phyloP scores from a whole-genome alignment of 2,329 filamentous ascomycete species.

The Phyllosticta citribraziliensis region DNA sequence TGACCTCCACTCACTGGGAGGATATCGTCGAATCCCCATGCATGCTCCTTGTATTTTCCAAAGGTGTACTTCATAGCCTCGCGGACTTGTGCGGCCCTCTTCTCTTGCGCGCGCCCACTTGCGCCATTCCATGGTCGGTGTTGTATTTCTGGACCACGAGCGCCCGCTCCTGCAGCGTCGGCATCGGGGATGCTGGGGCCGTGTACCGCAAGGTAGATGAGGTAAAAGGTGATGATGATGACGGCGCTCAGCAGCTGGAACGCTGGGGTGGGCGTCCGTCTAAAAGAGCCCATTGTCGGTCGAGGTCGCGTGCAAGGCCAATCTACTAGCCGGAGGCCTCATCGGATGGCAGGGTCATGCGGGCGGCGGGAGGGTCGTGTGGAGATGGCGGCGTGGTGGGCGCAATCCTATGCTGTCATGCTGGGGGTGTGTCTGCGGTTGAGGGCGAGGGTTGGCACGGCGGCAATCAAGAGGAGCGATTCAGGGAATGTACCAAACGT shows the following conservation, averaged over 20 bases:
- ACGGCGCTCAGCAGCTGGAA: constrained; percentile 32
- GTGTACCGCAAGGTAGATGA: constrained; percentile 29
- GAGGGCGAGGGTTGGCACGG: neutral
- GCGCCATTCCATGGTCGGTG: constrained; percentile 24
- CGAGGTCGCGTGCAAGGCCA: neutral
- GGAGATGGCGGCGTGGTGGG: neutral
- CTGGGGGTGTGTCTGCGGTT: neutral
- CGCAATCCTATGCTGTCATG: constrained; percentile 5
- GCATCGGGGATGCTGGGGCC: constrained; percentile 13
- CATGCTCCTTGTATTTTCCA: constrained; percentile 28
- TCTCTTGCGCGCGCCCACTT: constrained; percentile 24
- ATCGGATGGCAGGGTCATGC: constrained; percentile 3
- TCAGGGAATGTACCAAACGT: constrained; percentile 3
- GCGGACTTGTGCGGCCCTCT: constrained; percentile 24
- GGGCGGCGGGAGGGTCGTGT: neutral
- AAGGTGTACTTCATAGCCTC: constrained; percentile 33
- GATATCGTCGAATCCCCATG: constrained; percentile 33
- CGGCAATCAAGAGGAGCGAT: neutral
- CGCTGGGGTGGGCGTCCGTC: constrained; percentile 30
- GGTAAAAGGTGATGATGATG: constrained; percentile 31
- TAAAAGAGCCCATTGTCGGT: constrained; percentile 16
- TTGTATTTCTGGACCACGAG: constrained; percentile 23
- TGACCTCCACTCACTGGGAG: constrained; percentile 28
- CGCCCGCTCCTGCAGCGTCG: neutral
- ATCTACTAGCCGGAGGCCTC: neutral